Base-by-base conservation (phyloP, 2,329 filamentous ascomycete species). In the Pyrenophora seminiperda region DNA sequence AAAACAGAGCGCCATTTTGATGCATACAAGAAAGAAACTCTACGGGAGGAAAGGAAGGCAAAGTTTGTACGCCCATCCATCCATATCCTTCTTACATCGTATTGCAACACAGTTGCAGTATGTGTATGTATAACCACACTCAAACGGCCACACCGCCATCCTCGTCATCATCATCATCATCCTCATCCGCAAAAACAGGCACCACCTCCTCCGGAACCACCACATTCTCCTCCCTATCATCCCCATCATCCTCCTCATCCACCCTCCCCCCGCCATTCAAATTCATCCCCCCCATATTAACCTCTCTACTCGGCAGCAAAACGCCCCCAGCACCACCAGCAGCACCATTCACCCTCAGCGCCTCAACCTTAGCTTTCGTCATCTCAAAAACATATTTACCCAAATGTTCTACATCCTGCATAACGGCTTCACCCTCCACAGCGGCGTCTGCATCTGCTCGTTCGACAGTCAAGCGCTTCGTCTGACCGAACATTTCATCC, bases 321-420 rank as follows among this genome's bases (percentile, higher is more conserved):
- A 57, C 49, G 0, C 66, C n/a, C n/a, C n/a, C n/a, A n/a, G n/a
- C n/a, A n/a, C n/a, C n/a, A n/a, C n/a, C n/a, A n/a, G n/a, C n/a
- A n/a, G n/a, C 74, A 1, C 69, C 68, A 5, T 69, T 71, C 38
- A 71, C 75, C 57, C 79, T 84, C 63, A 86, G 65, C 36, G 79
- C 79, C 65, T 84, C 81, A 1, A 87, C 73, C 72, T 86, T 88
- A 6, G 85, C 84, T 66, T 88, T 83, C 3, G 91, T 96, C 91
- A 99, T 99, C 73, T 99, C 90, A 70, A 85, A 96, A 17, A 99
- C 93, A 72, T 97, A 99, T 75, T 96, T 89, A 0, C 94, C 94
- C 29, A 99, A 74, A 76, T 99, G 94, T 77, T 99, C 93, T 1
- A 97, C 87, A 27, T 89, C 84, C 63, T 93, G 89, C 90, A 99